Evolutionary conservation across 2,329 filamentous ascomycete species (phyloP).

Genomic region (Epichloe uncinata): DNA sequence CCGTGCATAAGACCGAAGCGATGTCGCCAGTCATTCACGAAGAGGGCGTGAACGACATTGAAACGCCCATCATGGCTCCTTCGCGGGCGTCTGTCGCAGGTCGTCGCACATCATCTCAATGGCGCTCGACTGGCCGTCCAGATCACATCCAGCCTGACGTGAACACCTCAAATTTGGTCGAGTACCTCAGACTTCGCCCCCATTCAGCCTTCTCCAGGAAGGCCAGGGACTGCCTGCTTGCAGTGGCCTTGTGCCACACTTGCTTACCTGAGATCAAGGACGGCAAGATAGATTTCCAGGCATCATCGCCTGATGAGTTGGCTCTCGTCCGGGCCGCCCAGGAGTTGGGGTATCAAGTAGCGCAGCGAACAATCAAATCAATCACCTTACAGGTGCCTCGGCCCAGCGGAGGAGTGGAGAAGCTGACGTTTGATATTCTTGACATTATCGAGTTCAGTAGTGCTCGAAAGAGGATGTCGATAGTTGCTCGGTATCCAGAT

Average conservation of each 20-base stretch:
- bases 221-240: conserved; percentile 70
- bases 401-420: conserved; percentile 24
- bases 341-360: conserved; percentile 69
- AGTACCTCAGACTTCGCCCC: conserved; percentile 63
- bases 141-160: conserved; percentile 41
- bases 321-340: conserved; percentile 75
- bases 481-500: conserved; percentile 76
- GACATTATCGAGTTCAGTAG: conserved; percentile 89
- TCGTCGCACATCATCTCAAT: conserved; percentile 35
- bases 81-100: conserved; percentile 21
- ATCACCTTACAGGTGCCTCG: conserved; percentile 40
- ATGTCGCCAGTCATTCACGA: conserved; percentile 19
- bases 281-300: conserved; percentile 67
- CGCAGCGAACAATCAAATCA: conserved; percentile 57
- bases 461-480: conserved; percentile 80
- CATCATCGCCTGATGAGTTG: conserved; percentile 80
- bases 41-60: conserved; percentile 12
- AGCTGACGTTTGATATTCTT: conserved; percentile 63
- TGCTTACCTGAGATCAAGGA: conserved; percentile 68
- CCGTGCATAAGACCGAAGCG: conserved; percentile 16
- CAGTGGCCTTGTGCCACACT: conserved; percentile 79
- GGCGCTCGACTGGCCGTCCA: conserved; percentile 34
- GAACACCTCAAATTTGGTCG: conserved; percentile 60
- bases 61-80: conserved; percentile 15
- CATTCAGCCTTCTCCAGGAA: conserved; percentile 66